These are phyloP conservation scores for Seminavis robusta DNA, from an alignment of 108 stramenopile species.

Conservation along the genomic window DNA sequence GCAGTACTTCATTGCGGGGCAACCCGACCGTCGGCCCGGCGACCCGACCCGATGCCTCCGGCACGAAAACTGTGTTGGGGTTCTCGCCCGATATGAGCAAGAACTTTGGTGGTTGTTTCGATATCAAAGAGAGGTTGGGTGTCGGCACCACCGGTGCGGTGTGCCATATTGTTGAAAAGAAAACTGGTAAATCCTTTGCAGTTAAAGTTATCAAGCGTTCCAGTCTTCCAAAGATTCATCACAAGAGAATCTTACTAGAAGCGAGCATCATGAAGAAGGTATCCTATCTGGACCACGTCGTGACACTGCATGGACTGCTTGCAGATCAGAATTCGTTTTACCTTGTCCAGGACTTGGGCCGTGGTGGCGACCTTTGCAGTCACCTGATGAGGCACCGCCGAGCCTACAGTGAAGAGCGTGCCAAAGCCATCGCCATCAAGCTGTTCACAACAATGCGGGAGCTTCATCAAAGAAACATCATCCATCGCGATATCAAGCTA, in stretches of 20 bases:
- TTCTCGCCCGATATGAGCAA: too few relatives aligned
- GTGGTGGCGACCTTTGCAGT: conserved; percentile 96
- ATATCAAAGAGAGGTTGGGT: too few relatives aligned
- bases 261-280: conserved; percentile 63
- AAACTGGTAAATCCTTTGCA: conserved; percentile 33
- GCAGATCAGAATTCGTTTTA: conserved; percentile 83
- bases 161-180: too few relatives aligned
- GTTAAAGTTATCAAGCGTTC: conserved; percentile 67
- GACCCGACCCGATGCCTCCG: too few relatives aligned
- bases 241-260: conserved; percentile 64
- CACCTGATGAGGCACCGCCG: conserved; percentile 81
- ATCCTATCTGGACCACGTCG: conserved; percentile 46
- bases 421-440: conserved; percentile 67
- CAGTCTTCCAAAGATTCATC: conserved; percentile 30
- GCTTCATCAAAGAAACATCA: conserved; percentile 76
- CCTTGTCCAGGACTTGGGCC: conserved; percentile 87
- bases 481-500: conserved; percentile 95
- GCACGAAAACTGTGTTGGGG: too few relatives aligned
- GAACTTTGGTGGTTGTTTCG: too few relatives aligned
- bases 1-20: too few relatives aligned
- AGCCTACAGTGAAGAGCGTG: conserved; percentile 91
- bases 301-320: conserved; percentile 86
- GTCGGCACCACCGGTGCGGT: too few relatives aligned
- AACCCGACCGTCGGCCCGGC: too few relatives aligned
- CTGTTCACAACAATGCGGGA: conserved; percentile 74